Conservation (phyloP, 257 asterid species). For the Petrea volubilis region DNA sequence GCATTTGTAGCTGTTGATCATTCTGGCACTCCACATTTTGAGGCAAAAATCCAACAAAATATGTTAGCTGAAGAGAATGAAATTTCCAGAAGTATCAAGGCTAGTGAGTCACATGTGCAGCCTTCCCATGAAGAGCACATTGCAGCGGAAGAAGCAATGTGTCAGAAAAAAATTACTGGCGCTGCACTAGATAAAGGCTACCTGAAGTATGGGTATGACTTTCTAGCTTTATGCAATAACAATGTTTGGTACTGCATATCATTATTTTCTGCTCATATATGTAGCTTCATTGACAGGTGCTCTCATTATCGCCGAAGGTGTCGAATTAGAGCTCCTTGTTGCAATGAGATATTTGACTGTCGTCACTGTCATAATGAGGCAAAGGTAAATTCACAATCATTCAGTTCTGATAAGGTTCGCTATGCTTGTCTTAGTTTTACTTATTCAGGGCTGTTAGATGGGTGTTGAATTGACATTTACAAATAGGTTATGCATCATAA, state of each 20-base stretch:
- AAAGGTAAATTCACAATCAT: slow-evolving; percentile 43
- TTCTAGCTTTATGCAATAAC: not conserved
- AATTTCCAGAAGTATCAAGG: slow-evolving; percentile 10
- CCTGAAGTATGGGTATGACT: slow-evolving; percentile 72
- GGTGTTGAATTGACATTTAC: not conserved
- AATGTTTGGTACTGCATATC: not conserved
- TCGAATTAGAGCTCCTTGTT: slow-evolving; percentile 81
- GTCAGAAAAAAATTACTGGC: slow-evolving; percentile 28
- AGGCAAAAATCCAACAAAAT: slow-evolving; percentile 28
- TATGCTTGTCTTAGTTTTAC: not conserved
- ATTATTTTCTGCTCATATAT: slow-evolving; percentile 18
- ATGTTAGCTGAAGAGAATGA: slow-evolving; percentile 30
- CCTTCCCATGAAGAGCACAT: slow-evolving; percentile 26
- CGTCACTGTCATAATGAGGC: slow-evolving; percentile 96
- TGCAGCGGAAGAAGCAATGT: slow-evolving; percentile 19
- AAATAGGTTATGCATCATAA: not conserved
- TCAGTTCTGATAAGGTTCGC: not conserved
- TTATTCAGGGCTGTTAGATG: not conserved
- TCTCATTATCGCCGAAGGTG: slow-evolving; percentile 86
- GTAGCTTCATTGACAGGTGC: slow-evolving; percentile 51
- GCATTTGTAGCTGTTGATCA: slow-evolving; percentile 48
- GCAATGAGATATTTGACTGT: slow-evolving; percentile 77
- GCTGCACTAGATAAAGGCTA: slow-evolving; percentile 58
- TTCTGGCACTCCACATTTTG: slow-evolving; percentile 31
- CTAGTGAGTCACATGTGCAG: slow-evolving; percentile 29